phyloP scores from a whole-genome alignment of 331 rosid species.

The Malus hybrid region DNA sequence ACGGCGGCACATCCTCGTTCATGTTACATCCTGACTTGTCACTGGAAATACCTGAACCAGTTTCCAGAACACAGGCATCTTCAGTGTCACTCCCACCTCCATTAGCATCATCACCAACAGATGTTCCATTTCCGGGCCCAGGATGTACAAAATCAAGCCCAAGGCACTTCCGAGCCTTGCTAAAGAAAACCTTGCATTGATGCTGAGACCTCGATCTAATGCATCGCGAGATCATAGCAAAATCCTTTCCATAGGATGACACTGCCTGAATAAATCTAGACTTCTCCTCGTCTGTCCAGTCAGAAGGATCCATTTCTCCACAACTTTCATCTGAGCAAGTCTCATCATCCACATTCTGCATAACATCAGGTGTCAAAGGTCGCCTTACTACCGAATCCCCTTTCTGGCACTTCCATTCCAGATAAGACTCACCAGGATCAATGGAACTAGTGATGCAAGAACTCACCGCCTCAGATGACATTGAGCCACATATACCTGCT shows the following conservation, averaged over 20 bases:
- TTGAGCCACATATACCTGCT: slow-evolving; percentile 84
- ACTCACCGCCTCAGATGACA: slow-evolving; percentile 79
- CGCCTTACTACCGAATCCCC: slow-evolving; percentile 30
- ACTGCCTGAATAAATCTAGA: slow-evolving; percentile 75
- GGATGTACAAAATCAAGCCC: slow-evolving; percentile 60
- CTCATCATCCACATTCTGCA: slow-evolving; percentile 54
- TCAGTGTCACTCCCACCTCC: slow-evolving; percentile 77
- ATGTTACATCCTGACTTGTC: slow-evolving; percentile 50
- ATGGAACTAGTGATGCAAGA: slow-evolving; percentile 72
- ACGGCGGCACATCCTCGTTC: slow-evolving; percentile 40
- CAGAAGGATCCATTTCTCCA: slow-evolving; percentile 72
- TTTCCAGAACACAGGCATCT: slow-evolving; percentile 59
- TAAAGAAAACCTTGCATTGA: slow-evolving; percentile 89
- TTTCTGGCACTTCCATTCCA: slow-evolving; percentile 44
- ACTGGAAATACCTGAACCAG: slow-evolving; percentile 38
- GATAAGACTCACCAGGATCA: slow-evolving; percentile 51
- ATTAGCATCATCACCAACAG: slow-evolving; percentile 45
- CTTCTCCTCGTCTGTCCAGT: slow-evolving; percentile 92
- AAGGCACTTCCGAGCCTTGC: slow-evolving; percentile 89
- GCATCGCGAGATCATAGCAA: slow-evolving; percentile 53
- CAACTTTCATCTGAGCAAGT: slow-evolving; percentile 94
- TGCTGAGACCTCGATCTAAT: slow-evolving; percentile 65
- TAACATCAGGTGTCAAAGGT: slow-evolving; percentile 31
- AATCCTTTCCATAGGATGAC: slow-evolving; percentile 76
- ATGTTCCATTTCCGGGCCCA: slow-evolving; percentile 38